phyloP scores from a whole-genome alignment of 495 filamentous ascomycete genomes.

The Massariosphaeria phaeospora region DNA sequence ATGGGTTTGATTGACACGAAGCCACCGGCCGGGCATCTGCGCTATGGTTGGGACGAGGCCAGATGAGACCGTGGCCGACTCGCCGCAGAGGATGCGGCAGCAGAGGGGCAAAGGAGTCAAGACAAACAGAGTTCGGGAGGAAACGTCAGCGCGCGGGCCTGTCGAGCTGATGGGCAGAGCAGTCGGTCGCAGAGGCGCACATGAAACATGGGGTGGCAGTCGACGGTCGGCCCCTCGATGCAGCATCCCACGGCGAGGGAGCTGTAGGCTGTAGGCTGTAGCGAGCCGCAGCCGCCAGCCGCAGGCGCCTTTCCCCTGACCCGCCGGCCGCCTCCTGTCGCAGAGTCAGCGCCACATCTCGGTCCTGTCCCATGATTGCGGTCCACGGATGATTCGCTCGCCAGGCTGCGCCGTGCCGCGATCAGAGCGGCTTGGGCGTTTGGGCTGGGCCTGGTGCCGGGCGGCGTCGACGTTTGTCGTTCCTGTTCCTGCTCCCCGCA shows the following conservation, averaged over 20 bases:
- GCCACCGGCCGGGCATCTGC: background rate
- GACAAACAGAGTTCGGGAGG: no score
- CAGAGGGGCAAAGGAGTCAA: background rate
- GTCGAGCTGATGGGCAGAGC: background rate
- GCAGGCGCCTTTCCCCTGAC: no score
- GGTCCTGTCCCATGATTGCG: constrained; percentile 9
- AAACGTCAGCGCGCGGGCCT: background rate
- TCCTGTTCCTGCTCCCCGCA: background rate
- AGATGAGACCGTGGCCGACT: background rate
- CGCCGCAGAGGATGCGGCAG: background rate
- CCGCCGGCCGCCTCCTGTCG: no score
- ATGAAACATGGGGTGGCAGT: no score
- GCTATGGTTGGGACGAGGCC: background rate
- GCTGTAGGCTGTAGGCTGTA: no score
- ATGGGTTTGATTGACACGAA: constrained; percentile 12
- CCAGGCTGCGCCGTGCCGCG: no score
- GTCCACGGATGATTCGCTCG: constrained; percentile 17
- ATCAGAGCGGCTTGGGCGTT: no score
- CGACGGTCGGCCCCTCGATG: no score
- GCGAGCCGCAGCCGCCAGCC: no score
- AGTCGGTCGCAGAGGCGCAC: no score
- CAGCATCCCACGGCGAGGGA: no score
- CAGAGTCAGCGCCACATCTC: no score
- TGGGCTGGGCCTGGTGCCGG: background rate
- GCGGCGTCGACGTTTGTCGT: background rate